Evolutionary conservation across 2,329 filamentous ascomycete genomes (phyloP).

Genomic region (Pseudocercospora vitis): DNA sequence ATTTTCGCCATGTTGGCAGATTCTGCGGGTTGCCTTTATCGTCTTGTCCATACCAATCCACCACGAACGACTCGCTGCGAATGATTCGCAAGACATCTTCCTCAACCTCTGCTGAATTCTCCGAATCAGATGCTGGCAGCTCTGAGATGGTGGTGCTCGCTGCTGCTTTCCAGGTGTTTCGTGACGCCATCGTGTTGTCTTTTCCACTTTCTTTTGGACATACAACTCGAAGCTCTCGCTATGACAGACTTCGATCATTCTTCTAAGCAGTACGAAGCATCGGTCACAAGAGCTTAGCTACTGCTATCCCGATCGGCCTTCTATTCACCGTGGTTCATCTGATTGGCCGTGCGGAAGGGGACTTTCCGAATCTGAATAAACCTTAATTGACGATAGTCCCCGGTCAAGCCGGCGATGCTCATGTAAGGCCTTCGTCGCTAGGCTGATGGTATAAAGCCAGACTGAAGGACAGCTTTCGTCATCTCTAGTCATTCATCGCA

Average conservation of each 20-base stretch:
- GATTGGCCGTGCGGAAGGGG: background rate
- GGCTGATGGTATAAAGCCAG: background rate
- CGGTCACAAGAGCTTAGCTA: background rate
- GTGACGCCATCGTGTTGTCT: background rate
- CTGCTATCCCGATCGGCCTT: background rate
- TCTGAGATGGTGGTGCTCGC: background rate
- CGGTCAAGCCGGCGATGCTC: background rate
- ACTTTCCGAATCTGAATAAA: background rate
- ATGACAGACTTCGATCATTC: background rate
- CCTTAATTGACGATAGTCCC: background rate
- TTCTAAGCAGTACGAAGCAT: background rate
- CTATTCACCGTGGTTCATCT: background rate
- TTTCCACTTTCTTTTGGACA: too few relatives aligned
- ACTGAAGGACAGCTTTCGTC: background rate
- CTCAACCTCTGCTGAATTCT: slow-evolving; percentile 2
- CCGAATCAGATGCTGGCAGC: background rate
- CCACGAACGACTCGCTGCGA: slow-evolving; percentile 12
- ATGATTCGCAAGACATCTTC: slow-evolving; percentile 10
- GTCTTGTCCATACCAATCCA: slow-evolving; percentile 19
- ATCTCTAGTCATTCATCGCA: background rate
- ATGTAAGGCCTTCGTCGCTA: background rate
- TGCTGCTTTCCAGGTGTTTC: background rate
- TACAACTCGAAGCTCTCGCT: background rate
- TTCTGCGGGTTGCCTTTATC: slow-evolving; percentile 20
- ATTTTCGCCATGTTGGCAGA: slow-evolving; percentile 18